These are phyloP conservation scores for Melaleuca quinquenervia DNA, from an alignment of 345 rosid genomes.

Conservation along the genomic window DNA sequence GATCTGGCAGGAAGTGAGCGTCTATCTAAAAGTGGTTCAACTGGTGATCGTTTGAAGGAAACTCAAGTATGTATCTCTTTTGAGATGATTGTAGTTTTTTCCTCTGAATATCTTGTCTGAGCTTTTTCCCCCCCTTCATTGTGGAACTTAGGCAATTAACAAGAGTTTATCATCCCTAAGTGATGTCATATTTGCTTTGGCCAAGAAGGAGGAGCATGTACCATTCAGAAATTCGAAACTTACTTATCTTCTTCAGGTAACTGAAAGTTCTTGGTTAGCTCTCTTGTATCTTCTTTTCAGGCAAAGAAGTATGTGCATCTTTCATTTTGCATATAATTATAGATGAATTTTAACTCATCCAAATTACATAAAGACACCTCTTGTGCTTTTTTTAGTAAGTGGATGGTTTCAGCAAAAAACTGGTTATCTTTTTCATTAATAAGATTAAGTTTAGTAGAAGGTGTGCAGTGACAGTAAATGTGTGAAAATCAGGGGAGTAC, in stretches of 20 bases:
- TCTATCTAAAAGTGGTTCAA: constrained; percentile 90
- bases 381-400: not conserved
- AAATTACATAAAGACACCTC: not conserved
- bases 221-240: constrained; percentile 94
- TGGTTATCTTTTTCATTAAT: not conserved
- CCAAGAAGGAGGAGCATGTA: constrained; percentile 87
- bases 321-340: not conserved
- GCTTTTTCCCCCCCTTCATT: not conserved
- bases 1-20: constrained; percentile 99
- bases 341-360: not conserved
- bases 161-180: constrained; percentile 85
- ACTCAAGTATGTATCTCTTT: constrained; percentile 53
- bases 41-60: constrained; percentile 91
- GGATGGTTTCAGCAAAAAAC: not conserved
- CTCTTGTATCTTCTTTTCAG: not conserved
- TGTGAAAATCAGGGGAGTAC: not conserved
- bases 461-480: not conserved
- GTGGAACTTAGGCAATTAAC: constrained; percentile 64
- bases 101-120: not conserved
- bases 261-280: not conserved
- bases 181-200: constrained; percentile 86
- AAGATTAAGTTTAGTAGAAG: not conserved
- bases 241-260: constrained; percentile 97
- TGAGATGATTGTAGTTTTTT: not conserved
- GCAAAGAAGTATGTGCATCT: not conserved